Base-by-base conservation (phyloP, 208 protist genomes). In the Trypanosoma mega region DNA sequence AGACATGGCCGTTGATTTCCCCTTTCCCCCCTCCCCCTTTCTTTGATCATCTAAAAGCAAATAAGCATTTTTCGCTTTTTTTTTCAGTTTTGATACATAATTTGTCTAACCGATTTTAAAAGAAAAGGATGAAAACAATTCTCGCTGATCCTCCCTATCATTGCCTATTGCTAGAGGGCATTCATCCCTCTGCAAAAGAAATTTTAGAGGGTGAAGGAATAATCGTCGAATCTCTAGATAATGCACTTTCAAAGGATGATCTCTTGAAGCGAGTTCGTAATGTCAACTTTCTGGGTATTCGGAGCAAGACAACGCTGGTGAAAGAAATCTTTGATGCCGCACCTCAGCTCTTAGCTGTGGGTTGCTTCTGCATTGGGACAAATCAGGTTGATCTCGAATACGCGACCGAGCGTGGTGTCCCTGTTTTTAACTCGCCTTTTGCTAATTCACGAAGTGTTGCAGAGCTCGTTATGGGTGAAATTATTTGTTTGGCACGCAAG, bases 401-500 rank as follows among this genome's bases (percentile, higher is more conserved):
- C 31, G 92, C 92, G 5, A 86, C 85, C 43, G 62, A 68, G 21
- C 62, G 52, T 16, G 93, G 92, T 34, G 76, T 98, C 20, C 90
- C 90, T 6, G 93, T 98, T 14, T 98, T 98, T 65, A 98, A 98
- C 60, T 96, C 92, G n/a, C 94, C 94, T 2, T 98, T 97, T 76
- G 82, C 87, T 21, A 98, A 98, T 71, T 97, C 85, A 1, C 76
- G 96, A 37, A 96, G 88, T 61, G 93, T 98, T 34, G 93, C 96
- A 0, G 96, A 98, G 68, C 76, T 98, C 0, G 83, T 97, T 7
- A 93, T 98, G 39, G 82, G 73, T 12, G 81, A 97, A 36, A 90
- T 98, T 36, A 97, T 98, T 51, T 74, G 58, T 20, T 76, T 98
- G 1, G 71, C 94, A 18, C 78, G 96, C 9, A 84, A 93, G 57